Evolutionary conservation across 2,329 filamentous ascomycete genomes (phyloP).

Genomic region (Scedosporium dehoogii): DNA sequence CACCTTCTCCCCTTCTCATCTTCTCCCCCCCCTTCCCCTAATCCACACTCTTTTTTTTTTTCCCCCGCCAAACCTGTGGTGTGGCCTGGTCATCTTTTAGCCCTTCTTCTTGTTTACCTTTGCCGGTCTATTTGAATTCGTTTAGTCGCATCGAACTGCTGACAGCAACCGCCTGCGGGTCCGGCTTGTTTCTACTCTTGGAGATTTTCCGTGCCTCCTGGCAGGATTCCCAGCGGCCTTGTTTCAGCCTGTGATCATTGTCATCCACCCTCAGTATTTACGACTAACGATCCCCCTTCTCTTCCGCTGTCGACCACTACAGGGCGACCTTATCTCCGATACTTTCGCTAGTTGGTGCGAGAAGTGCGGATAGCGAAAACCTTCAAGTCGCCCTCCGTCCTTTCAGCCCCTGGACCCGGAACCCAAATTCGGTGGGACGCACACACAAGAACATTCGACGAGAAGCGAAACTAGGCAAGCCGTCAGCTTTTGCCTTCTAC

Average conservation of each 20-base stretch:
- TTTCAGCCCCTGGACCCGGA: neutral
- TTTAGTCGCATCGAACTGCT: neutral
- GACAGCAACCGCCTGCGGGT: slow-evolving; percentile 6
- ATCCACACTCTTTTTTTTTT: neutral
- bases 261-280: neutral
- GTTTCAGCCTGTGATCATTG: slow-evolving; percentile 6
- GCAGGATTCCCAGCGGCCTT: slow-evolving; percentile 6
- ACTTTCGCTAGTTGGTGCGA: neutral
- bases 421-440: neutral
- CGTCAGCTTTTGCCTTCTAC: neutral
- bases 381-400: neutral
- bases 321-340: neutral
- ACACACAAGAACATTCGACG: neutral
- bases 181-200: slow-evolving; percentile 8
- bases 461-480: neutral
- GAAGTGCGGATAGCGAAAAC: neutral
- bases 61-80: slow-evolving; percentile 6
- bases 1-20: neutral
- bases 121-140: slow-evolving; percentile 2
- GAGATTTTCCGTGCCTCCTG: slow-evolving; percentile 8
- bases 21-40: too few species aligned
- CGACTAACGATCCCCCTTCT: neutral
- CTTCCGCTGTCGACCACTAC: neutral
- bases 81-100: neutral
- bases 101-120: neutral